Evolutionary conservation across 2,329 filamentous ascomycete species (phyloP).

Genomic region (Paraphaeosphaeria sporulosa): DNA sequence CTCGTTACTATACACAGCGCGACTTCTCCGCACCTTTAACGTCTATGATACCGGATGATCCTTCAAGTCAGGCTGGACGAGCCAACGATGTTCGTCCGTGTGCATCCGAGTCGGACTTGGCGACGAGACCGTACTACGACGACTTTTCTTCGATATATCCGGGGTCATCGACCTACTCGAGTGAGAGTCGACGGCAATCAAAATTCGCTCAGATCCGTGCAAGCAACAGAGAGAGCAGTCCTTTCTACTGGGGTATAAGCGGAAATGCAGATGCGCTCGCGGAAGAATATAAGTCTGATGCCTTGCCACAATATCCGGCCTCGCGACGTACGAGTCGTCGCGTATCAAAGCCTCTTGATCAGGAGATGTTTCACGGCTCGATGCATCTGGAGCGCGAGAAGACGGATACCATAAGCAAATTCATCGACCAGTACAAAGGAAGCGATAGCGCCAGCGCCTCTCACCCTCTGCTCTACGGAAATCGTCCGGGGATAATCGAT

Average conservation of each 20-base stretch:
- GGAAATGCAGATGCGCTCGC: conserved; percentile 22
- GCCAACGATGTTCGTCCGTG: conserved; percentile 18
- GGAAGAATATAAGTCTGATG: conserved; percentile 24
- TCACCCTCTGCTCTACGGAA: conserved; percentile 8
- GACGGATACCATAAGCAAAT: conserved; percentile 43
- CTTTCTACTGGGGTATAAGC: conserved; percentile 27
- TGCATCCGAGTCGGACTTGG: conserved; percentile 19
- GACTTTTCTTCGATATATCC: conserved; percentile 39
- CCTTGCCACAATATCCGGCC: conserved; percentile 23
- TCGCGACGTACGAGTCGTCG: conserved; percentile 20
- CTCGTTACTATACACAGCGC: conserved; percentile 7
- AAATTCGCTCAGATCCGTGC: conserved; percentile 28
- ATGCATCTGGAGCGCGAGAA: conserved; percentile 26
- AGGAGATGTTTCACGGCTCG: conserved; percentile 25
- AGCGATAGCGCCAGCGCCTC: conserved; percentile 17
- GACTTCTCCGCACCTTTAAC: conserved; percentile 26
- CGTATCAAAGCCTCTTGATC: conserved; percentile 21
- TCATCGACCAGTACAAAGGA: conserved; percentile 41
- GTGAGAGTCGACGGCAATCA: conserved; percentile 30
- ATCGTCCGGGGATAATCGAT: neutral
- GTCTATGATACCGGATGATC: conserved; percentile 42
- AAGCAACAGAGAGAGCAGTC: conserved; percentile 32
- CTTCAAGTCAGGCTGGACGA: conserved; percentile 30
- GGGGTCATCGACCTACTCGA: conserved; percentile 43
- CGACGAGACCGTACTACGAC: conserved; percentile 37